A percentile compares a stretch with the other conserved stretches of the same genome.
Conservation (phyloP, 2,329 filamentous ascomycete species). For the Triangularia setosa region DNA sequence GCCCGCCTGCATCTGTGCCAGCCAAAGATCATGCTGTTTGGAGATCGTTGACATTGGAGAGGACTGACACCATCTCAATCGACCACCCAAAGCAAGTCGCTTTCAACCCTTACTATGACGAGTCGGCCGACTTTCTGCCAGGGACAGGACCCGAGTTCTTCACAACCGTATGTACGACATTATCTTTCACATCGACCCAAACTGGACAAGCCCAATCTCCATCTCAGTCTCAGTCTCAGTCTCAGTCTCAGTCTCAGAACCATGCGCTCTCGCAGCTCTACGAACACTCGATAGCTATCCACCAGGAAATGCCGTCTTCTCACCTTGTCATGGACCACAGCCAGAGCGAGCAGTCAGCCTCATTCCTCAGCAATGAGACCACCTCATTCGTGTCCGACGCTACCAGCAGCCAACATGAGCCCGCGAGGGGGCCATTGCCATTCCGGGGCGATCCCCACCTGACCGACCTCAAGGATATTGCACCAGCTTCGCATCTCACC, state of each 20-base stretch:
- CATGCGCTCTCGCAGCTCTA: constrained; percentile 62
- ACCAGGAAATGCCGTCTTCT: constrained; percentile 63
- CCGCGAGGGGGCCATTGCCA: constrained; percentile 2
- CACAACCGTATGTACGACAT: constrained; percentile 38
- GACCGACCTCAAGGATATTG: constrained; percentile 65
- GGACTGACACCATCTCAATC: not conserved
- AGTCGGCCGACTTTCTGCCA: constrained; percentile 48
- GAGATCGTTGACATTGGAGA: constrained; percentile 51
- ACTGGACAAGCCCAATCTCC: constrained; percentile 10
- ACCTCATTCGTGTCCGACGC: constrained; percentile 29
- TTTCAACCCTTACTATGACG: constrained; percentile 4
- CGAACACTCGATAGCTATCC: constrained; percentile 69
- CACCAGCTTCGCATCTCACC: constrained; percentile 60
- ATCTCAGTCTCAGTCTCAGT: not conserved
- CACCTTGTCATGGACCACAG: constrained; percentile 40
- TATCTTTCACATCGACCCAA: constrained; percentile 30
- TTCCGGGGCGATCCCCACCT: constrained; percentile 35
- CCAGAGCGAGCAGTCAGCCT: constrained; percentile 27
- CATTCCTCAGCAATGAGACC: constrained; percentile 32
- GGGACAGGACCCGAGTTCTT: constrained; percentile 40
- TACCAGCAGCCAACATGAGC: constrained; percentile 15
- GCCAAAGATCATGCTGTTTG: constrained; percentile 40
- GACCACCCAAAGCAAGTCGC: not conserved
- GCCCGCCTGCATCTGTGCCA: constrained; percentile 3
- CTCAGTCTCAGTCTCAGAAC: constrained; percentile 13